Base-by-base conservation (phyloP, 106 monocot species). In the Acanthochlamys bracteata region DNA sequence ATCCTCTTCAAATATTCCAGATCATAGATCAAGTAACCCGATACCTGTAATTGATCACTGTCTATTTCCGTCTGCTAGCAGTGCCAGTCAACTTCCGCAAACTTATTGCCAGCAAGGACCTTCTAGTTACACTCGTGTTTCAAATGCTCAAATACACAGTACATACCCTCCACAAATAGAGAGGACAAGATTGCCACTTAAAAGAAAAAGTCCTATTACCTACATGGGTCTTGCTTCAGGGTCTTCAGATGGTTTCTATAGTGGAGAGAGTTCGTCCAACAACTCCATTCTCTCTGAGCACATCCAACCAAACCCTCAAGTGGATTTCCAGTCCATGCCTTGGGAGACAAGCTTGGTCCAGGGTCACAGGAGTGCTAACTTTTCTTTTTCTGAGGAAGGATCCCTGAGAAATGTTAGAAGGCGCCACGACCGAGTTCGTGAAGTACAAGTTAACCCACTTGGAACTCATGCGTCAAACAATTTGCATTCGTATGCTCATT, bases 351-450 rank as follows among this genome's bases (percentile, higher is more conserved):
- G 1, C n/a, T 21, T 7, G 16, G 21, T 42, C 14, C 41, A 13
- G 17, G 16, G 1, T 42, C 42, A 63, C 41, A 42, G 61, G 61
- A 60, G 24, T 39, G 52, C 53, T 46, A 17, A 66, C 58, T 58
- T 11, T 11, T 56, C 39, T 59, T 51, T 24, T 68, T 42, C 13
- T 33, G 74, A 25, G 20, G 86, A 82, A 67, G 86, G 60, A 54
- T 74, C 64, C 74, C 79, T 76, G 24, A 77, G 86, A 63, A 87
- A 83, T 76, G 86, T 87, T 9, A 76, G 86, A 76, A 74, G 79
- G 17, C 68, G 86, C 7, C 66, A 74, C 56, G 49, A 54, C 4
- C 63, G 70, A 51, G 20, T 62, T 25, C 13, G 39, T 53, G 61
- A 57, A 21, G 56, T 79, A 19, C 78, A 75, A 69, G 20, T 25